Base-by-base conservation (phyloP, 768 basidiomycete species). In the Paxillus involutus region DNA sequence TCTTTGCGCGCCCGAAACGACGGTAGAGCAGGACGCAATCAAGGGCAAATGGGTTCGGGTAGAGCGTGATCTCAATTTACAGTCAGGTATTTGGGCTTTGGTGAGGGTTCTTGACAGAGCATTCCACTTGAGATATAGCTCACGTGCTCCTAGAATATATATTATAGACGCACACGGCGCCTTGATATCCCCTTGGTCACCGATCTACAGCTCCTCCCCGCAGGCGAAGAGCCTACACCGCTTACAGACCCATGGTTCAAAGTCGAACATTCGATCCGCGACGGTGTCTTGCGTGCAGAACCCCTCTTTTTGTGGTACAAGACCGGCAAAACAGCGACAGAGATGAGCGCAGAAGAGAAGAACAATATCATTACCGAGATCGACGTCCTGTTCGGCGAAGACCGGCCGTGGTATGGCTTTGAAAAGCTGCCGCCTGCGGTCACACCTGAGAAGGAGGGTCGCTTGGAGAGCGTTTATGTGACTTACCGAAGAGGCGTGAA, bases 1-100 rank as follows among this genome's bases (percentile, higher is more conserved):
- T 24, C 57, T 89, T 11, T 98, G 94, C 66, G 70, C 71, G 0
- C 94, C 94, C 0, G 67, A 76, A 1, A 80, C 87, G 1, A 91
- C 84, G 2, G 74, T 76, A 11, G 88, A 91, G 64, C 70, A 87
- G 45, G 89, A 94, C 64, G 85, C 87, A 6, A 80, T 85, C 60
- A 84, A 80, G 59, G 89, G 89, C 0, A 90, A 87, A 61, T 99
- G 96, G 96, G 92, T 96, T 2, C 83, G 89, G 13, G 87, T 99
- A 12, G 84, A 84, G 37, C 79, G 83, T 43, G 89, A 98, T 72
- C 70, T 98, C 33, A 94, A 94, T 65, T 75, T 33, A 75, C 82
- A 80, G 75, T 72, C 66, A 60, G 86, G 75, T 53, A 67, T 81
- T 24, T 87, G 75, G 72, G 84, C 77, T 62, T 69, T 91, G 63